A percentile compares a stretch with the other conserved stretches of the same genome.
These are phyloP conservation scores for Microcera coccophila DNA, from an alignment of 2,329 filamentous ascomycete genomes.

Conservation along the genomic window DNA sequence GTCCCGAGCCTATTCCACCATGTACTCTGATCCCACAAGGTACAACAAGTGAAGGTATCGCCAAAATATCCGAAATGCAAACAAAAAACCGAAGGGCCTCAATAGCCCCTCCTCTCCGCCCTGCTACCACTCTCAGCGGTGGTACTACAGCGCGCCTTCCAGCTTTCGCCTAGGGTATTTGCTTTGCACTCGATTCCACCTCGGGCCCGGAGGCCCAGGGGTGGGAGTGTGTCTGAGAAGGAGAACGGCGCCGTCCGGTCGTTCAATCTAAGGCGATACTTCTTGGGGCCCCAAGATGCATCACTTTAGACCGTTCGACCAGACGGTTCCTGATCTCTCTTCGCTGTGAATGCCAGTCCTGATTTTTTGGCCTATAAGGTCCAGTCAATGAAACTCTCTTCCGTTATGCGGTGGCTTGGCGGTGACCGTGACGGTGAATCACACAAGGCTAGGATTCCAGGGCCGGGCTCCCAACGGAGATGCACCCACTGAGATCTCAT, in stretches of 20 bases:
- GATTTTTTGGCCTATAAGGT: conserved; percentile 1
- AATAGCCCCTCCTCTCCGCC: conserved; percentile 13
- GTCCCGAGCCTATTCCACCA: too few relatives aligned
- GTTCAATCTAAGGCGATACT: neutral
- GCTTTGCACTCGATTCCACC: conserved; percentile 25
- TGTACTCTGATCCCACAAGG: too few relatives aligned
- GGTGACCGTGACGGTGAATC: neutral
- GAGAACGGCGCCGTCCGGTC: neutral
- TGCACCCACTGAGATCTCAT: neutral
- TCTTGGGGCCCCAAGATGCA: neutral
- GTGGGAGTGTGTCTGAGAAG: conserved; percentile 21
- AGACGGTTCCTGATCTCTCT: neutral
- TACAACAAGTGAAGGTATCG: too few relatives aligned
- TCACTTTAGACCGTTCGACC: conserved; percentile 1
- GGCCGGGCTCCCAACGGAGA: neutral
- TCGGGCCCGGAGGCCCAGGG: conserved; percentile 21
- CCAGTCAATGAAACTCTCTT: neutral
- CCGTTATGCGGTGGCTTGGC: neutral
- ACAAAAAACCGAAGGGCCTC: too few relatives aligned
- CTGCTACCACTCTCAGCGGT: conserved; percentile 22
- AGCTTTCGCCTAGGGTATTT: conserved; percentile 26
- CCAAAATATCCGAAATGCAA: too few relatives aligned
- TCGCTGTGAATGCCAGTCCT: neutral
- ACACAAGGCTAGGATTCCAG: neutral
- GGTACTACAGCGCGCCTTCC: conserved; percentile 27